These are phyloP conservation scores for Laetiporus sulphureus DNA, from an alignment of 1,284 basidiomycete genomes.

Conservation along the genomic window DNA sequence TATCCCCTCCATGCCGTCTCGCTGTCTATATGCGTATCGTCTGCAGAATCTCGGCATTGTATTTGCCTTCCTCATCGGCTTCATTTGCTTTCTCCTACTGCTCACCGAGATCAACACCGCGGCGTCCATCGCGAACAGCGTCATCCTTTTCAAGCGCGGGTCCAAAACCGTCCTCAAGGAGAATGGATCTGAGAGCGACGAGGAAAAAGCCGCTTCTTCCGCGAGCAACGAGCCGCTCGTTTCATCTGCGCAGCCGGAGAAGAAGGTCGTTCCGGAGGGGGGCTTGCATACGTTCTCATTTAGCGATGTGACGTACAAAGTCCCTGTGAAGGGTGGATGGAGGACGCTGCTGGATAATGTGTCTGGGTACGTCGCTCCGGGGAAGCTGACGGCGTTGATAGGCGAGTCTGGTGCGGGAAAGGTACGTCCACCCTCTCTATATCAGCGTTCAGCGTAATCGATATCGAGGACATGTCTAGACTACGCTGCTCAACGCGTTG, in stretches of 20 bases:
- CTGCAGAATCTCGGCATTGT: constrained; percentile 53
- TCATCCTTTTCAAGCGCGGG: constrained; percentile 30
- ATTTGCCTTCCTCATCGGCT: constrained; percentile 40
- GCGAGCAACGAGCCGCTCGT: not conserved
- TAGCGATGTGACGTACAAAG: constrained; percentile 53
- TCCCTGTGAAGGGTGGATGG: constrained; percentile 48
- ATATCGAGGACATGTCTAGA: constrained; percentile 35
- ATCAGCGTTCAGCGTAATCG: constrained; percentile 1
- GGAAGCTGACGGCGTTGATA: constrained; percentile 74
- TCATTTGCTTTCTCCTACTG: constrained; percentile 38
- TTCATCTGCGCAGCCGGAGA: constrained; percentile 6
- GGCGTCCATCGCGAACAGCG: constrained; percentile 21
- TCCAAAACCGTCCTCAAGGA: not conserved
- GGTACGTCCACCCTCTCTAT: constrained; percentile 31
- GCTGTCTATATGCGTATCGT: constrained; percentile 2
- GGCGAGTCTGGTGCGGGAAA: constrained; percentile 79
- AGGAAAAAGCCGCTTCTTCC: not conserved
- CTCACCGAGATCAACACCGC: constrained; percentile 40
- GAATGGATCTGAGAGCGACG: not conserved
- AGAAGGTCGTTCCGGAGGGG: constrained; percentile 21
- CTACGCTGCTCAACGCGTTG: constrained; percentile 76
- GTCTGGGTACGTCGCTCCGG: constrained; percentile 77
- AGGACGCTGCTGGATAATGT: constrained; percentile 68
- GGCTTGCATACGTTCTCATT: constrained; percentile 58
- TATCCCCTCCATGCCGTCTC: not conserved